Base-by-base conservation (phyloP, 1,284 basidiomycete genomes). In the Pseudomicrostroma phylloplanum region DNA sequence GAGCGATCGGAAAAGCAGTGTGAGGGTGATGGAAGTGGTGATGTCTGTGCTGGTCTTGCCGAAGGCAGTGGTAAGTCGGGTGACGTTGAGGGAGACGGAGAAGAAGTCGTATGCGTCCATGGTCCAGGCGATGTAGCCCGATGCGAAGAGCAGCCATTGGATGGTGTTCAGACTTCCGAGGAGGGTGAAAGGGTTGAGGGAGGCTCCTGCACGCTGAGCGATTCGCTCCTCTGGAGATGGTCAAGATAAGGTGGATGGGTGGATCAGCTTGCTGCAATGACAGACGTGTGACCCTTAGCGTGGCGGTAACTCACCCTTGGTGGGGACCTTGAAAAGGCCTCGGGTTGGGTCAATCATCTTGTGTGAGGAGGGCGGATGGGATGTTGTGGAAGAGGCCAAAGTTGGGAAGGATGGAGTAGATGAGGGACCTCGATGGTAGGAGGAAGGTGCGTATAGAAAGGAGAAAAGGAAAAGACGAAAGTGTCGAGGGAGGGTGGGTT, bases 1-100 rank as follows among this genome's bases (percentile, higher is more conserved):
- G 39, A 86, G 81, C 0, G 89, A 89, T 58, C 94, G 87, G 83
- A 96, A 91, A 39, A 97, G 86, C 0, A 96, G 84, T 0, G 93
- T 96, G 56, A 97, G 84, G 2, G 93, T 97, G 77, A 98, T 92
- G 7, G 91, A 85, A 8, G 72, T 74, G n/a, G 72, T 75, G 56
- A 76, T 67, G 57, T 68, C 58, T 53, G 64, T 60, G 0, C 64
- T 25, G 12, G 57, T 30, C 11, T 48, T 60, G 53, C 64, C 9
- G 61, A 71, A 72, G 54, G 65, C 55, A 21, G 40, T 61, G 1
- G 57, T 40, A 23, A 72, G 67, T 0, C 61, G 57, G 6, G 53
- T 51, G 57, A 74, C 70, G 26, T 71, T 72, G 46, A 78, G 69
- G 1, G 72, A 72, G 55, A 78, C 70, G 36, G 70, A 66, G 66